These are phyloP conservation scores for Ogataea parapolymorpha DNA, from an alignment of 805 yeast species.

Conservation along the genomic window DNA sequence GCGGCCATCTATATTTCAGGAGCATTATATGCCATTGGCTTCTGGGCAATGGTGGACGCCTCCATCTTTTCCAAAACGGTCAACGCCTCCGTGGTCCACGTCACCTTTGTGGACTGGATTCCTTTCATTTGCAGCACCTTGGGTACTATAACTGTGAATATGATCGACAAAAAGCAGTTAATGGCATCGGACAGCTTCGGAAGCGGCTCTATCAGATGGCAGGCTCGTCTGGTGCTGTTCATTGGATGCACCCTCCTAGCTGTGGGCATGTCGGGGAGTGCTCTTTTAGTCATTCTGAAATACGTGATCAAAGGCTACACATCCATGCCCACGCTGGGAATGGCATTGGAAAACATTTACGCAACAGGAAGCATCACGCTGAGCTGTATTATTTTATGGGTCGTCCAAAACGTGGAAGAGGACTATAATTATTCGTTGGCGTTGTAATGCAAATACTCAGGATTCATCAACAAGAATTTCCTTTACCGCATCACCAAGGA, in stretches of 20 bases:
- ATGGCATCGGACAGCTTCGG: constrained; percentile 31
- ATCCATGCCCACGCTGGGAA: constrained; percentile 82
- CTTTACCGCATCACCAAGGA: constrained; percentile 27
- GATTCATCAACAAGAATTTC: constrained; percentile 23
- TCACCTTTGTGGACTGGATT: constrained; percentile 92
- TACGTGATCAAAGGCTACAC: constrained; percentile 72
- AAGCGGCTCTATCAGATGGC: constrained; percentile 70
- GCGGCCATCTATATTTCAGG: constrained; percentile 78
- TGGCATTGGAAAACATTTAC: constrained; percentile 89
- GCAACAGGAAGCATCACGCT: constrained; percentile 77
- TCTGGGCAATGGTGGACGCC: constrained; percentile 88
- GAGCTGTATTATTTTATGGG: constrained; percentile 88
- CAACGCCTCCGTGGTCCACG: constrained; percentile 83
- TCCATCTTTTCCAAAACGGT: constrained; percentile 80
- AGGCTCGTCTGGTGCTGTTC: constrained; percentile 85
- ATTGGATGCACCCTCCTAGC: constrained; percentile 91
- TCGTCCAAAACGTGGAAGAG: constrained; percentile 93
- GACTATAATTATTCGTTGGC: constrained; percentile 92
- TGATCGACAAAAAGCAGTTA: constrained; percentile 60
- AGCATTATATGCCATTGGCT: constrained; percentile 75
- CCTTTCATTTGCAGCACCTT: constrained; percentile 85
- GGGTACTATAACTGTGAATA: constrained; percentile 82
- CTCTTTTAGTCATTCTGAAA: constrained; percentile 56
- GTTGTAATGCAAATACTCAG: constrained; percentile 17
- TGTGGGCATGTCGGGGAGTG: constrained; percentile 10